Evolutionary conservation across 192 early-diverging fungal genomes (phyloP).

Genomic region (Entomortierella lignicola): DNA sequence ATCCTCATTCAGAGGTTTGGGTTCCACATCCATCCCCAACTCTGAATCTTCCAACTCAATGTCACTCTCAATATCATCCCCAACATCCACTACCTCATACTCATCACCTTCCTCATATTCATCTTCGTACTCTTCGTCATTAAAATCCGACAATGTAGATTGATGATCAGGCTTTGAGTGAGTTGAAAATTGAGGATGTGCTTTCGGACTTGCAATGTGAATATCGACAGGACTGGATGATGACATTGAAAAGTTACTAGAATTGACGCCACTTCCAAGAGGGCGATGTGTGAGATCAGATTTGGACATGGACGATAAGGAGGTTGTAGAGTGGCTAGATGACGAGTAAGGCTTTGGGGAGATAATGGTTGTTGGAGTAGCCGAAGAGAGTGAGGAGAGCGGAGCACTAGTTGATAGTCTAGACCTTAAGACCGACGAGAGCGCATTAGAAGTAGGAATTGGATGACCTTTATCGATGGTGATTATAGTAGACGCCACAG

Average conservation of each 20-base stretch:
- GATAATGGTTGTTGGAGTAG: constrained; percentile 48
- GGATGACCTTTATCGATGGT: constrained; percentile 50
- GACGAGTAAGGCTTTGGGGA: constrained; percentile 41
- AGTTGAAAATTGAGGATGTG: constrained; percentile 1
- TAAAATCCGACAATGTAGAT: not conserved
- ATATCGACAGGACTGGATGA: constrained; percentile 15
- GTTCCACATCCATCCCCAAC: constrained; percentile 13
- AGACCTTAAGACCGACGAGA: constrained; percentile 37
- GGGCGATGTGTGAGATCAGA: constrained; percentile 6
- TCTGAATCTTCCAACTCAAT: constrained; percentile 1
- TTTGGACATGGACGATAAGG: constrained; percentile 11
- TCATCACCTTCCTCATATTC: constrained; percentile 28
- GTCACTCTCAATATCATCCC: constrained; percentile 18
- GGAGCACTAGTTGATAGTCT: constrained; percentile 37
- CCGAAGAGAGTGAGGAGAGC: constrained; percentile 52
- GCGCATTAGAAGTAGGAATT: constrained; percentile 51
- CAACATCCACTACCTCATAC: constrained; percentile 23
- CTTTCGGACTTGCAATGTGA: constrained; percentile 12
- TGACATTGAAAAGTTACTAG: constrained; percentile 20
- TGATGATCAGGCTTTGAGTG: not conserved
- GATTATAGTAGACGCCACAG: constrained; percentile 12
- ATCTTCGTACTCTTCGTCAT: constrained; percentile 18
- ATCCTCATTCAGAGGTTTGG: constrained; percentile 9
- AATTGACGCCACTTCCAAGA: constrained; percentile 1
- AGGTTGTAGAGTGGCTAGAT: constrained; percentile 4